Evolutionary conservation across 352 stramenopile species (phyloP).

Genomic region (Phytophthora macrochlamydospora): DNA sequence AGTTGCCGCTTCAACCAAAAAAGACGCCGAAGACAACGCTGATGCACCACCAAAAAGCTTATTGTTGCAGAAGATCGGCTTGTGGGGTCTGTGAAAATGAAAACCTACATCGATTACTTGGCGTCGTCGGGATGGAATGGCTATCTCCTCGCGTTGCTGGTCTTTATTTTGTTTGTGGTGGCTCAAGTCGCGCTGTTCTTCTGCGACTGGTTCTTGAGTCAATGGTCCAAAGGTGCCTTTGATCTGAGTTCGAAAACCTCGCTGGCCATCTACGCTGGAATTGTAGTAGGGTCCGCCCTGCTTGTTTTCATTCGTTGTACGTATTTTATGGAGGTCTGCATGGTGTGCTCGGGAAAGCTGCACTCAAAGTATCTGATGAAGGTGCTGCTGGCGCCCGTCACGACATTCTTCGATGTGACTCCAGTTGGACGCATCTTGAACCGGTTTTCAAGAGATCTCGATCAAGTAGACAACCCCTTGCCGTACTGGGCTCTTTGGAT

Average conservation of each 20-base stretch:
- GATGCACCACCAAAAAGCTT: too few relatives aligned
- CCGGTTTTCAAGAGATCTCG: constrained; percentile 66
- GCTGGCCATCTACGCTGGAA: constrained; percentile 35
- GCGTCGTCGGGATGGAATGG: constrained; percentile 43
- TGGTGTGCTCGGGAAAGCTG: constrained; percentile 39
- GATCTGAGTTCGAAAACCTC: constrained; percentile 33
- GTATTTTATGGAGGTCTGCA: constrained; percentile 46
- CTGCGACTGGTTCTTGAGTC: constrained; percentile 51
- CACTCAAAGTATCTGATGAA: constrained; percentile 43
- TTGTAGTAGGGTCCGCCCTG: constrained; percentile 27
- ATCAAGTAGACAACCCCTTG: constrained; percentile 60
- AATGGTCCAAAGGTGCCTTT: constrained; percentile 35
- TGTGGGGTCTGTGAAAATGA: constrained; percentile 28
- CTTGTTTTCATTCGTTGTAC: constrained; percentile 42
- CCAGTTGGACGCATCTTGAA: constrained; percentile 73
- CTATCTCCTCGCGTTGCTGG: constrained; percentile 15
- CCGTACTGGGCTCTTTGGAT: constrained; percentile 50
- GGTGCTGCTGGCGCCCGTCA: constrained; percentile 52
- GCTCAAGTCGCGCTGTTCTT: constrained; percentile 42
- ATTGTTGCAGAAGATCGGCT: constrained; percentile 30
- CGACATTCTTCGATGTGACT: constrained; percentile 72
- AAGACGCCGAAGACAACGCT: constrained; percentile 23
- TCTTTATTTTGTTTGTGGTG: constrained; percentile 35
- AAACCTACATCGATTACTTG: constrained; percentile 47
- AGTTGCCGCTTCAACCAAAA: constrained; percentile 15